Evolutionary conservation across 805 yeast species (phyloP), one percentile per base, ranked within the genome.

Genomic region (Saccharomycopsis oosterbeekiorum): DNA sequence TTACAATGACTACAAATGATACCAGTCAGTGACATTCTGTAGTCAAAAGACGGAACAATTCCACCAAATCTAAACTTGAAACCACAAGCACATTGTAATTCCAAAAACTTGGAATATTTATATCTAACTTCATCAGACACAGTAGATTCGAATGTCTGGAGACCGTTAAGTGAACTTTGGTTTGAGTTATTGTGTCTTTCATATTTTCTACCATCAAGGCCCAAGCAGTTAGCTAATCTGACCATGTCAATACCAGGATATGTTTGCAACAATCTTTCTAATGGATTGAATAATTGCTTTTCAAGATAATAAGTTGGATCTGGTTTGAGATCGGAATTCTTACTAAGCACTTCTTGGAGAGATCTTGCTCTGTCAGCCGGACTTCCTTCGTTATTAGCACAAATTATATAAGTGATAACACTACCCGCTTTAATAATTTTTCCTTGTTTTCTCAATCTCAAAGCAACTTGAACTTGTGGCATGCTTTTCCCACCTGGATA

Each of bases 381-480:
- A 19, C 58, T 67, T 2, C 73, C 76, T 43, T 76, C 81, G 36
- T 73, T 74, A n/a, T 75, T 78, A 3, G 75, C 79, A 1, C 96
- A 83, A 41, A 94, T 85, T 54, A 94, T 87, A 75, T 80, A 94
- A 0, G 97, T 87, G 43, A 94, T 86, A 56, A 94, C 97, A 67
- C 86, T 87, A 21, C 96, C 97, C 0, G 96, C 96, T 65, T 85
- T 85, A 58, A 94, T 82, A 42, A 88, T 85, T 68, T 91, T 92
- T 41, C 98, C 97, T 63, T 84, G 85, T n/a, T 80, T 81, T 66
- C 88, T 76, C 73, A 89, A 78, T 67, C 94, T 80, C 63, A 89
- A 75, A 0, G 98, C 99, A 42, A 91, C 97, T 70, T 87, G 94
- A 15, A 94, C 97, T 34, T 89, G 91, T 61, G 97, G 94, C 84